Evolutionary conservation across 768 basidiomycete species (phyloP), one percentile per base, ranked within the genome.

Genomic region (Lactifluus subvellereus): DNA sequence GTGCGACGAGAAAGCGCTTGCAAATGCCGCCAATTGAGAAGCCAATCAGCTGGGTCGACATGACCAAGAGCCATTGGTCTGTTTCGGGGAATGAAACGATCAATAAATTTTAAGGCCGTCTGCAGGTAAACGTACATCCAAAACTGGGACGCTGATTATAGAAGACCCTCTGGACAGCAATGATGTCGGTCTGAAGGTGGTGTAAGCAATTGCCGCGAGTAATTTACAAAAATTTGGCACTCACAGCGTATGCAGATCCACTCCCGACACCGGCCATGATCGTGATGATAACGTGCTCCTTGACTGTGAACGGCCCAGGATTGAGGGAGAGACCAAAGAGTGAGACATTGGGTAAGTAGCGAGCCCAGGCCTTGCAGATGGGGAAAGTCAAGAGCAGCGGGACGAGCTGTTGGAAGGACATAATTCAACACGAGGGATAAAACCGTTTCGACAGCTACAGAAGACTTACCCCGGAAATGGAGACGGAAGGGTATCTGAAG

Each of bases 301-400:
- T 91, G 70, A 89, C 82, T 1, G 80, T 80, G 76, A 88, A 91
- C 1, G 82, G 85, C 22, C 89, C 89, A 13, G 85, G 85, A 67
- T 87, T 87, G 47, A 87, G 67, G 2, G 76, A 68, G 8, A 78
- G 33, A 6, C 84, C 84, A 50, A 85, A 78, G 20, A 86, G 71
- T 56, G 74, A 80, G 71, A 80, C 71, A 61, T 80, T 77, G 11
- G 85, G 85, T 13, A 87, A 35, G 35, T 80, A 64, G 27, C 75
- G 73, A 7, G 84, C 86, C 82, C 84, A 86, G 5, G 78, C 71
- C 50, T 82, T 79, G 40, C 86, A 85, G 49, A 86, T 57, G 13
- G 88, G 88, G 75, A 86, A 88, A 38, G 83, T 80, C 54, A 90
- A 72, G 45, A 91, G 76, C 69, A 87, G 88, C 18, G 85, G 85